Evolutionary conservation across 352 stramenopile species (phyloP), one percentile per base, ranked within the genome.

Genomic region (Pythium chondricola): DNA sequence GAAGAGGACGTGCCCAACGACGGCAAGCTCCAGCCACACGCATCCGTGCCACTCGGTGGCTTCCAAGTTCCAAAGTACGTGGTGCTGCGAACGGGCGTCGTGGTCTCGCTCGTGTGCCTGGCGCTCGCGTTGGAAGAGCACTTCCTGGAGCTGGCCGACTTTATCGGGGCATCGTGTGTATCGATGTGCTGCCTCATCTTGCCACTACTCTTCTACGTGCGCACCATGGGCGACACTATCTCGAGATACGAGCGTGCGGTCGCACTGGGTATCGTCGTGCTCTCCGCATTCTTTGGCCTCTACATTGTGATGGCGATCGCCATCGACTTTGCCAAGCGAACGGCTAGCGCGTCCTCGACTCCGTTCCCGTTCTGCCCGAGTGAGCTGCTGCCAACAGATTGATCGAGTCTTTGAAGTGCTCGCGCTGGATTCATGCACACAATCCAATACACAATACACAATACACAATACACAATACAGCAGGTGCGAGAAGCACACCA

Each of bases 121-220:
- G 52, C 61, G 25, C 32, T 63, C n/a, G 30, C 37, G 4, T 37
- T 63, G 10, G 26, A 52, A 20, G 48, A 70, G 40, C 43, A 57
- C 17, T 63, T 70, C 40, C n/a, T 52, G 25, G 61, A 63, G 24
- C 48, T 70, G 8, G 40, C 50, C 6, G 61, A 70, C 43, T 67
- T 70, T 25, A 63, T 66, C 33, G 61, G 61, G 25, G 56, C 61
- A 9, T 62, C 57, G 2, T 37, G 42, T 36, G 64, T 63, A 22
- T 43, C 57, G 2, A 8, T 65, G 0, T 48, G 52, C 51, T 70
- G 61, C 55, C 47, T 67, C 32, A 63, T 66, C 14, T 32, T 71
- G n/a, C 63, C 63, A 6, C 52, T 65, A 20, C 17, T 55, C 10
- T 62, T 71, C 39, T 71, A 71, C 50, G 45, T 71, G 30, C 56